Base-by-base conservation (phyloP, 2,329 filamentous ascomycete species). In the Drechslerella coelobrocha region DNA sequence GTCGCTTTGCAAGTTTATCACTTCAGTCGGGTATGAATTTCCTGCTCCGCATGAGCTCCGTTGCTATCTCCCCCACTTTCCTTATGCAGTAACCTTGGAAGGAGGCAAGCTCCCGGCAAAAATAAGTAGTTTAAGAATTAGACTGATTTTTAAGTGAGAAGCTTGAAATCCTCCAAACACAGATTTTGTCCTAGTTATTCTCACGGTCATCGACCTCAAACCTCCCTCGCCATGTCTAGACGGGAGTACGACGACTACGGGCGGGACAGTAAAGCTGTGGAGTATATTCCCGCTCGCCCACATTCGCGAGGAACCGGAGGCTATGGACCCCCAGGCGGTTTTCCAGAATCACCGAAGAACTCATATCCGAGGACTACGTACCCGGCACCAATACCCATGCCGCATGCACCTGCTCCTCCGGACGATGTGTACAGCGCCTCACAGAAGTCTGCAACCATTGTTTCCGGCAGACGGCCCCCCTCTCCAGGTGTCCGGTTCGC, bases 231-330 rank as follows among this genome's bases (percentile, higher is more conserved):
- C 39, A 69, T 69, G 65, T 69, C 65, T 51, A 56, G 65, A 52
- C 57, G 57, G 17, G 57, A 39, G 31, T 69, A 69, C 53, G 65
- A 69, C 39, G 65, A 68, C 39, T 68, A 68, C 57, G 63, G 63
- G 63, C 63, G 53, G 52, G 65, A 57, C 8, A 52, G n/a, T 19
- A 61, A 31, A 37, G 5, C 17, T 21, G 39, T 57, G 47, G 55
- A 68, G 37, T 55, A 59, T 34, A 29, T 54, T 29, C 43, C 62
- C 23, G 45, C 53, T 31, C 57, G 57, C 51, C 37, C 65, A 21
- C 51, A 29, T 29, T 62, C 56, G 39, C 37, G 57, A 48, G 65
- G 65, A 17, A 39, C 61, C n/a, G n/a, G n/a, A 26, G 51, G 27
- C 43, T 63, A 63, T 23, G 45, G 43, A 34, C 52, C 65, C 24